These are phyloP conservation scores for Botryotinia convoluta DNA, from an alignment of 2,329 filamentous ascomycete species.

Conservation along the genomic window DNA sequence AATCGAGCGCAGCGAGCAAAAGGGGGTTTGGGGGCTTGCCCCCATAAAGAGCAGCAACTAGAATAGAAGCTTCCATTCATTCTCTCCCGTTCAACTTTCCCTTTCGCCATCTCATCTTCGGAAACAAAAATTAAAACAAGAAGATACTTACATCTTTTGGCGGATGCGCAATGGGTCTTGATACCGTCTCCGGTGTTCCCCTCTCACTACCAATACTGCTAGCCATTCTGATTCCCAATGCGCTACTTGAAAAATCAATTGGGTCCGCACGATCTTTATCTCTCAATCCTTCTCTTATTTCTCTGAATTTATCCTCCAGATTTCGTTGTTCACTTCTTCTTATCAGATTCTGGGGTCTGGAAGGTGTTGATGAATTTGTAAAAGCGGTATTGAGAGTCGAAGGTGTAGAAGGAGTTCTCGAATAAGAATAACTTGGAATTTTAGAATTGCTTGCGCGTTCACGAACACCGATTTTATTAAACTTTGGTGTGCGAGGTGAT, in stretches of 20 bases:
- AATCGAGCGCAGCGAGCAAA: conserved; percentile 4
- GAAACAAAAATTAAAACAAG: not conserved
- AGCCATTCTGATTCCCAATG: conserved; percentile 2
- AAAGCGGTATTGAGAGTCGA: not conserved
- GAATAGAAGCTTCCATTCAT: not conserved
- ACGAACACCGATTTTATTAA: not conserved
- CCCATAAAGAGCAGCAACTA: not conserved
- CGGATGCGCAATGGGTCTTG: conserved; percentile 10
- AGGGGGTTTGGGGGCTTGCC: conserved; percentile 2
- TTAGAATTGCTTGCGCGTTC: not conserved
- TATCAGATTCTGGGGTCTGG: not conserved
- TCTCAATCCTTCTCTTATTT: conserved; percentile 7
- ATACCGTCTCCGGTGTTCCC: conserved; percentile 18
- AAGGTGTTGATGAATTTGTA: not conserved
- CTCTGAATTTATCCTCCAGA: not conserved
- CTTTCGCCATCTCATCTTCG: not conserved
- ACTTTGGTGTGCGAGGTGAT: not conserved
- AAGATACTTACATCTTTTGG: conserved; percentile 17
- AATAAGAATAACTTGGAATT: not conserved
- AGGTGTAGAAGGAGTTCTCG: not conserved
- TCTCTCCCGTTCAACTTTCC: not conserved
- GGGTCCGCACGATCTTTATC: not conserved
- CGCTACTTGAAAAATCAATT: not conserved
- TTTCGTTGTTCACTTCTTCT: not conserved
- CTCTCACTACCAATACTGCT: not conserved